Percentiles rank a stretch among this genome's conserved stretches.
phyloP scores from a whole-genome alignment of 768 basidiomycete species.

The Lepiota venenata region DNA sequence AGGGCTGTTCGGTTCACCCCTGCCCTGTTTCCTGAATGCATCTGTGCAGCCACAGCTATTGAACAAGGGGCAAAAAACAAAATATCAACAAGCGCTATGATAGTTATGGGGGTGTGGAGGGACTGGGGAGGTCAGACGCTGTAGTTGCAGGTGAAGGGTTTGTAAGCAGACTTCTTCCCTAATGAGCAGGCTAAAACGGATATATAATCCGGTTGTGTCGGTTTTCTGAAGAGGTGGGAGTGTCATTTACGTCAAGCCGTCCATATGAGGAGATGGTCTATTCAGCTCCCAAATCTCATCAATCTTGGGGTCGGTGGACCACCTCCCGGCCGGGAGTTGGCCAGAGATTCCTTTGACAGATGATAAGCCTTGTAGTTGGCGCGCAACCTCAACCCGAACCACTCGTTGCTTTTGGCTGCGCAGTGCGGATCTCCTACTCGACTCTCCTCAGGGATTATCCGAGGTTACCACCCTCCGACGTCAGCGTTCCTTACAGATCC shows the following conservation, averaged over 20 bases:
- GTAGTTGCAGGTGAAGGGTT: not conserved
- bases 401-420: constrained; percentile 6
- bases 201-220: constrained; percentile 3
- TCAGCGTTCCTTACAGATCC: constrained; percentile 5
- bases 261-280: constrained; percentile 3
- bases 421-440: constrained; percentile 6
- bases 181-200: not conserved
- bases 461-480: constrained; percentile 3
- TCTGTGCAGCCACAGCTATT: not conserved
- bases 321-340: not conserved
- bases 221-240: not conserved
- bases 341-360: not conserved
- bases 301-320: constrained; percentile 2
- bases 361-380: constrained; percentile 4
- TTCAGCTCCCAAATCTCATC: constrained; percentile 2
- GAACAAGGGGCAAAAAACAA: not conserved
- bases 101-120: too few relatives aligned
- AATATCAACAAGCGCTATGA: not conserved
- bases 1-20: constrained; percentile 5
- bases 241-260: constrained; percentile 5
- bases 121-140: too few relatives aligned
- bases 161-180: not conserved
- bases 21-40: not conserved
- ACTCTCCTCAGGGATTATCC: constrained; percentile 6
- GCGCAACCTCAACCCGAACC: constrained; percentile 8